phyloP scores from a whole-genome alignment of 768 basidiomycete species.

The Cystofilobasidium capitatum region DNA sequence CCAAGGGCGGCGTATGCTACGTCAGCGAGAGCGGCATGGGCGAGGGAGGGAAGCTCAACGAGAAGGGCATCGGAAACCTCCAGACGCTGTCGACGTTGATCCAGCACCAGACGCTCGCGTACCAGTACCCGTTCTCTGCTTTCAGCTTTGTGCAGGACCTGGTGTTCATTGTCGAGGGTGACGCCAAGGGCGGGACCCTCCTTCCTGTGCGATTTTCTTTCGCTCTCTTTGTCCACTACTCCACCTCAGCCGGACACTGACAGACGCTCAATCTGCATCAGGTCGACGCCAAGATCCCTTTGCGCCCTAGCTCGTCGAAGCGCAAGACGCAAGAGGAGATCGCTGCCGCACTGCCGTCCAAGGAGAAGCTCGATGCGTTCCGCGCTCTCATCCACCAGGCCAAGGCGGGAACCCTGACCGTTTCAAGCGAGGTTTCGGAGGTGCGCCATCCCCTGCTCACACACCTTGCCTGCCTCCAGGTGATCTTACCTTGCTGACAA shows the following conservation, averaged over 20 bases:
- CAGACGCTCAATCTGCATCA: conserved; percentile 1
- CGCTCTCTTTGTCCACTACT: no score
- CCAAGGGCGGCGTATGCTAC: conserved; percentile 29
- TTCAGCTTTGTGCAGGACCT: conserved; percentile 34
- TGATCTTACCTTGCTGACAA: not conserved
- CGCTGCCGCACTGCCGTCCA: not conserved
- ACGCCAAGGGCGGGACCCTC: conserved; percentile 32
- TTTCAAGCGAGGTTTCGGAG: conserved; percentile 31
- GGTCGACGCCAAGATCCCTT: conserved; percentile 33
- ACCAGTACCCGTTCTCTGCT: conserved; percentile 35
- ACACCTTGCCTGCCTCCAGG: not conserved
- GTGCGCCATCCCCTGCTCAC: conserved; percentile 14
- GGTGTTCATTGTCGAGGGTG: conserved; percentile 30
- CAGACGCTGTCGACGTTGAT: conserved; percentile 30
- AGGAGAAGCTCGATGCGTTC: conserved; percentile 28
- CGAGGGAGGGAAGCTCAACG: conserved; percentile 33
- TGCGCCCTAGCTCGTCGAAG: not conserved
- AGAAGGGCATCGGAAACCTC: conserved; percentile 34
- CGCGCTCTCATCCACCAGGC: conserved; percentile 25
- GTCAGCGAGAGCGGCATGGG: conserved; percentile 31
- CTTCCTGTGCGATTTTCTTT: conserved; percentile 28
- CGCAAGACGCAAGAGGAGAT: not conserved
- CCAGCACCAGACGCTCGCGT: conserved; percentile 33
- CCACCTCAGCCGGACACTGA: no score
- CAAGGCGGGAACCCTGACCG: conserved; percentile 21